Conservation (phyloP, 495 filamentous ascomycete species). For the Annulohypoxylon bovei region DNA sequence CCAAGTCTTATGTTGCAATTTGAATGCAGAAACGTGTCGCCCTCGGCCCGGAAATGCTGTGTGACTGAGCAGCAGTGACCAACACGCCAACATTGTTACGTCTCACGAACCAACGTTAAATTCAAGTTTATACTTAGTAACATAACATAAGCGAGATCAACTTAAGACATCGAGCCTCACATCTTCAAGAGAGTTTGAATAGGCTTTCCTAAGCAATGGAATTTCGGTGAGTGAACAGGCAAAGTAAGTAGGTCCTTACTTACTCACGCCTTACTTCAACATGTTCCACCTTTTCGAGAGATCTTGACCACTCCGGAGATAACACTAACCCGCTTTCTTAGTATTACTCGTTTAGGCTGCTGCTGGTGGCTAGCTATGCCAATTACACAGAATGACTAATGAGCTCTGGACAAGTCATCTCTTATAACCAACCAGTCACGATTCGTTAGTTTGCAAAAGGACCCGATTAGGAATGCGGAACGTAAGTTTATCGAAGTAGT, state of each 20-base stretch:
- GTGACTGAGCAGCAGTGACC: background rate
- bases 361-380: slow-evolving; percentile 1
- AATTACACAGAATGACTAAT: slow-evolving; percentile 24
- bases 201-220: background rate
- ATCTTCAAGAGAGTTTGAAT: background rate
- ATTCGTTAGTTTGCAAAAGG: slow-evolving; percentile 15
- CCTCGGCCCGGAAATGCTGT: slow-evolving; percentile 36
- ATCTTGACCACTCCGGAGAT: slow-evolving; percentile 24
- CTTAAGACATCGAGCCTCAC: background rate
- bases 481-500: slow-evolving; percentile 27
- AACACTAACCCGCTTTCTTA: slow-evolving; percentile 4
- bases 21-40: slow-evolving; percentile 17
- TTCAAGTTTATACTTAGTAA: slow-evolving; percentile 17
- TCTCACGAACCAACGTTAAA: background rate
- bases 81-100: background rate
- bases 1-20: slow-evolving; percentile 25
- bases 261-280: background rate
- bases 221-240: background rate
- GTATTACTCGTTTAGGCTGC: slow-evolving; percentile 6
- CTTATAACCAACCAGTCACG: background rate
- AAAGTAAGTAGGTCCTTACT: background rate
- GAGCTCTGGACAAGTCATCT: slow-evolving; percentile 25
- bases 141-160: background rate
- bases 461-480: slow-evolving; percentile 39
- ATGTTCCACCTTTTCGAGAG: slow-evolving; percentile 12